Base-by-base conservation (phyloP, 1,284 basidiomycete genomes). In the Ganoderma sp. region DNA sequence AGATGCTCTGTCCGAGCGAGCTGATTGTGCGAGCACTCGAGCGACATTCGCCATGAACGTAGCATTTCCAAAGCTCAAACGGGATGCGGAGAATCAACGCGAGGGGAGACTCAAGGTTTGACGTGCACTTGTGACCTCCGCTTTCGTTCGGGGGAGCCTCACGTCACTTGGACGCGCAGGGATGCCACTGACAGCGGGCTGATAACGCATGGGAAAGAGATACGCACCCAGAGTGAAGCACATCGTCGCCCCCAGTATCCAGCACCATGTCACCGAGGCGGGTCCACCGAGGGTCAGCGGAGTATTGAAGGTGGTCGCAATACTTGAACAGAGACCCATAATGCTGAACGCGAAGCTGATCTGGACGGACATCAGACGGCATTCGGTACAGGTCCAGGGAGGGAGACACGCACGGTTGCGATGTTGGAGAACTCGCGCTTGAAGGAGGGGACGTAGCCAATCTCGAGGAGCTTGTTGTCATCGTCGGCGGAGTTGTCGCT, bases 291-390 rank as follows among this genome's bases (percentile, higher is more conserved):
- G 84, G 17, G 88, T 80, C 50, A 95, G 80, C 0, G 93, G 93
- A 0, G 91, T 93, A 73, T 94, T 91, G 82, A 95, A 92, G 0
- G 93, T 94, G 34, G 88, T 93, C 1, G 93, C 88, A 54, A 95
- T 87, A 72, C 90, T 92, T 4, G 92, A 93, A 78, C 91, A 93
- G 32, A 94, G 81, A 41, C 92, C 91, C 90, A 92, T 92, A 73
- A 92, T 92, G 73, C 88, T 90, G 80, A 92, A 92, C 19, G 90
- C 90, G 75, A 92, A 92, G 74, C 88, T 90, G 70, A 92, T 92
- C 86, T 91, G 71, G 57, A 61, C 17, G 1, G 7, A 14, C 2
- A 62, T 69, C 41, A 68, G 57, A 39, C 4, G 10, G 0, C 28
- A 25, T 42, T 52, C n/a, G 41, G 63, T 39, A 67, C 56, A 32